Conservation (phyloP, 75 land plant genomes). For the Cryptomeria japonica region DNA sequence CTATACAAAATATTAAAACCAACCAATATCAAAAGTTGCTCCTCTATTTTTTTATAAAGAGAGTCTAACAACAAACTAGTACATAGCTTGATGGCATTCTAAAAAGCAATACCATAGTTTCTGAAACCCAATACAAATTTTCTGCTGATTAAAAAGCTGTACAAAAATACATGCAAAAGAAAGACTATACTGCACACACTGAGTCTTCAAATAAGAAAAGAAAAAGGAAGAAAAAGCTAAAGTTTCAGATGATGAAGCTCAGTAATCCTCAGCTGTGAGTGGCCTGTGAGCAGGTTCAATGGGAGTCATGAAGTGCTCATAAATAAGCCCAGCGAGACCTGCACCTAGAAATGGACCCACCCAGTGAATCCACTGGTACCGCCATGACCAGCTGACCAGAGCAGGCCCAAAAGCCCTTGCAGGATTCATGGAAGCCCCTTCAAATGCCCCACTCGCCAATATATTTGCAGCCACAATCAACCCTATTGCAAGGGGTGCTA, state of each 20-base stretch:
- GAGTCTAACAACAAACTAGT: no score
- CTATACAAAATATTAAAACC: no score
- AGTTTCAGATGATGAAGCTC: background rate
- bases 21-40: no score
- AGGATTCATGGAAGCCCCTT: conserved; percentile 25
- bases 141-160: no score
- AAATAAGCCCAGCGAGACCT: background rate
- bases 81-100: no score
- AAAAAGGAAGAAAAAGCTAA: background rate
- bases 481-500: conserved; percentile 66
- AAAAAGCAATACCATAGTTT: no score
- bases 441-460: conserved; percentile 14
- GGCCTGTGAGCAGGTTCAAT: background rate
- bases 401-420: conserved; percentile 26
- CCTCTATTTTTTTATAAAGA: no score
- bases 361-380: conserved; percentile 18
- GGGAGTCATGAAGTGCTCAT: background rate
- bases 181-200: background rate
- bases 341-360: conserved; percentile 16
- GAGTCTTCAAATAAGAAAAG: no score
- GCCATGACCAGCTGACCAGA: background rate
- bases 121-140: no score
- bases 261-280: background rate
- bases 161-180: no score
- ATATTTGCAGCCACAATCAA: conserved; percentile 24